Evolutionary conservation across 768 basidiomycete genomes (phyloP).

Genomic region (Mycena epipterygia): DNA sequence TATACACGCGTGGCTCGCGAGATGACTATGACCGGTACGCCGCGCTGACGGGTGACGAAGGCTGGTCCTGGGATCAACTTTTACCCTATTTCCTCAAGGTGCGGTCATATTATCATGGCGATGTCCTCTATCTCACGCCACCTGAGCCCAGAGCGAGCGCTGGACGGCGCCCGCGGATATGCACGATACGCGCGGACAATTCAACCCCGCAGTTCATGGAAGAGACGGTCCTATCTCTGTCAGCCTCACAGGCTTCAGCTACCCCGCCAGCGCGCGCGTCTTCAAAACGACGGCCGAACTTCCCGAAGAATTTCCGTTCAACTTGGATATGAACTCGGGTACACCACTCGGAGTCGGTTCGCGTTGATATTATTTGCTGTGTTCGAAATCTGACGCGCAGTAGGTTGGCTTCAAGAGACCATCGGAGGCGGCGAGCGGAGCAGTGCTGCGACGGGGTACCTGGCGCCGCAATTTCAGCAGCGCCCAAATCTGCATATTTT

Average conservation of each 20-base stretch:
- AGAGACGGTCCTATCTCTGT: slow-evolving; percentile 46
- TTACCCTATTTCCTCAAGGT: slow-evolving; percentile 48
- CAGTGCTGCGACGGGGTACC: slow-evolving; percentile 48
- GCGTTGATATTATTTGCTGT: too few species aligned
- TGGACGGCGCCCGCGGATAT: slow-evolving; percentile 50
- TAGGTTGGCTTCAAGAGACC: slow-evolving; percentile 42
- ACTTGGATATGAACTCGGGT: slow-evolving; percentile 46
- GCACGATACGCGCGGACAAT: slow-evolving; percentile 54
- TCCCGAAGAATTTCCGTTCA: slow-evolving; percentile 45
- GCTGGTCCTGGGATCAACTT: slow-evolving; percentile 53
- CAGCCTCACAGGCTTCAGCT: slow-evolving; percentile 40
- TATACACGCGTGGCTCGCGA: slow-evolving; percentile 48
- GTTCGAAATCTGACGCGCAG: too few species aligned
- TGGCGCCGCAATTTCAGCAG: slow-evolving; percentile 36
- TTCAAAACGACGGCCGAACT: slow-evolving; percentile 45
- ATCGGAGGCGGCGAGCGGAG: slow-evolving; percentile 43
- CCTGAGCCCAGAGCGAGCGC: slow-evolving; percentile 49
- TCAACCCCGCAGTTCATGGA: slow-evolving; percentile 53
- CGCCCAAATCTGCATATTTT: slow-evolving; percentile 48
- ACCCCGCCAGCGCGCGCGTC: slow-evolving; percentile 43
- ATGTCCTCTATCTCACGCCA: neutral
- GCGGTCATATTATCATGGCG: neutral
- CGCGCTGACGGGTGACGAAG: slow-evolving; percentile 45
- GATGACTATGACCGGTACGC: slow-evolving; percentile 50
- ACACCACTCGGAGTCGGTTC: slow-evolving; percentile 43